A percentile compares a stretch with the other conserved stretches of the same genome.
Evolutionary conservation across 345 rosid genomes (phyloP).

Genomic region (Brassica napus): DNA sequence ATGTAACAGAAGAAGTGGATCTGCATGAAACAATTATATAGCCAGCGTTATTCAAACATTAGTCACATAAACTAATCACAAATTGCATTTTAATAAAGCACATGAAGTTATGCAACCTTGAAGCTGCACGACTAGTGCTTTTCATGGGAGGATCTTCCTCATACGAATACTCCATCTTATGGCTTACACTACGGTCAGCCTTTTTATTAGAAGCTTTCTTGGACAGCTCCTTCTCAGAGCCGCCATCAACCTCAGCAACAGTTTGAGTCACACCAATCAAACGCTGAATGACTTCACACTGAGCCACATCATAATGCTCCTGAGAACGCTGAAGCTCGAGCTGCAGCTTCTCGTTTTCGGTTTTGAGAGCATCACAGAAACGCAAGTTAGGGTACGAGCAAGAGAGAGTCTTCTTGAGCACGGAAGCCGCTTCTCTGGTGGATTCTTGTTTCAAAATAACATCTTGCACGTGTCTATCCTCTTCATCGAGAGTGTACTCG

Average conservation of each 20-base stretch:
- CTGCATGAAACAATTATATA: constrained; percentile 43
- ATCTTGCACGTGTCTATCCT: constrained; percentile 84
- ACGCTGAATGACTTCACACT: constrained; percentile 89
- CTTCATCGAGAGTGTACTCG: constrained; percentile 90
- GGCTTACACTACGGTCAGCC: constrained; percentile 46
- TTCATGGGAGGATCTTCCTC: constrained; percentile 53
- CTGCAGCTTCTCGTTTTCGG: constrained; percentile 80
- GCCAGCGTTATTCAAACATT: too few relatives aligned
- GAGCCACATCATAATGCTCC: constrained; percentile 72
- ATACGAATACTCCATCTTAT: constrained; percentile 48
- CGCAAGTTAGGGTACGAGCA: constrained; percentile 83
- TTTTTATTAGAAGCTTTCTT: constrained; percentile 57
- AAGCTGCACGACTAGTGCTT: constrained; percentile 49
- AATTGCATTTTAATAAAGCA: too few relatives aligned
- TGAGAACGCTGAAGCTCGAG: constrained; percentile 84
- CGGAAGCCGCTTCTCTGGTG: constrained; percentile 57
- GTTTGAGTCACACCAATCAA: constrained; percentile 80
- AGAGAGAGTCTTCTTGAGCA: constrained; percentile 83
- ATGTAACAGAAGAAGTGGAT: constrained; percentile 69
- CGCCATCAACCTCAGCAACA: constrained; percentile 48
- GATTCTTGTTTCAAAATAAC: constrained; percentile 76
- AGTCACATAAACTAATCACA: too few relatives aligned
- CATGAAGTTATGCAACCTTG: constrained; percentile 52
- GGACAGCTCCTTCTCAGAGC: constrained; percentile 45
- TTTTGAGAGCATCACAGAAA: constrained; percentile 75